Percentiles rank a stretch among this genome's conserved stretches.
These are phyloP conservation scores for Iberis amara DNA, from an alignment of 441 rosid species.

Conservation along the genomic window DNA sequence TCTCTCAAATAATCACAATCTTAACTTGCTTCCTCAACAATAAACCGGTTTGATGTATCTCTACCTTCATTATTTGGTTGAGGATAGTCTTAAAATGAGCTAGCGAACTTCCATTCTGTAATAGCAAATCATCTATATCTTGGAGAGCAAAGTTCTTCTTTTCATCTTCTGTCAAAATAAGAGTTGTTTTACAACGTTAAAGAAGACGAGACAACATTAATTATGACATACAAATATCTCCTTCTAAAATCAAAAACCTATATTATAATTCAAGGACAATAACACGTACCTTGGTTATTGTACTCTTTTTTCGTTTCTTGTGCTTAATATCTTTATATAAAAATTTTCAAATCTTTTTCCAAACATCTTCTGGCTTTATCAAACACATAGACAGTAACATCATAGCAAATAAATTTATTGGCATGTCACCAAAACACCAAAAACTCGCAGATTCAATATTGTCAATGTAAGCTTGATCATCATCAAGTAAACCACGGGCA, in stretches of 20 bases:
- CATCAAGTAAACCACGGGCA: neutral
- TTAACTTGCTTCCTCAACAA: neutral
- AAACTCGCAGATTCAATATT: too few relatives aligned
- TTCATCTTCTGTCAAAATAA: too few relatives aligned
- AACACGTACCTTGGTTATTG: too few relatives aligned
- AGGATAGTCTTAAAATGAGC: neutral
- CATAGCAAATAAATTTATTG: neutral
- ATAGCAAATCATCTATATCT: neutral
- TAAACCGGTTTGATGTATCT: neutral
- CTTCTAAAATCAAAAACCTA: too few relatives aligned
- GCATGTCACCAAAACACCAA: neutral
- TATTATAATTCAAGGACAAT: too few relatives aligned
- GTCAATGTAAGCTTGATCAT: neutral
- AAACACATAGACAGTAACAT: neutral
- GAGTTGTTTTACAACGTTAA: too few relatives aligned
- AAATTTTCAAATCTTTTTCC: neutral
- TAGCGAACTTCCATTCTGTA: neutral
- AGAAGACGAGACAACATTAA: neutral
- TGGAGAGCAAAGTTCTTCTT: too few relatives aligned
- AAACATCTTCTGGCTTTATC: neutral
- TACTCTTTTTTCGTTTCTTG: neutral
- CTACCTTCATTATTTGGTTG: neutral
- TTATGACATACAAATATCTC: neutral
- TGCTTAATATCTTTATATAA: neutral
- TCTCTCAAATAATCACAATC: neutral